Evolutionary conservation across 345 rosid species (phyloP).

Genomic region (Salix koriyanagi): DNA sequence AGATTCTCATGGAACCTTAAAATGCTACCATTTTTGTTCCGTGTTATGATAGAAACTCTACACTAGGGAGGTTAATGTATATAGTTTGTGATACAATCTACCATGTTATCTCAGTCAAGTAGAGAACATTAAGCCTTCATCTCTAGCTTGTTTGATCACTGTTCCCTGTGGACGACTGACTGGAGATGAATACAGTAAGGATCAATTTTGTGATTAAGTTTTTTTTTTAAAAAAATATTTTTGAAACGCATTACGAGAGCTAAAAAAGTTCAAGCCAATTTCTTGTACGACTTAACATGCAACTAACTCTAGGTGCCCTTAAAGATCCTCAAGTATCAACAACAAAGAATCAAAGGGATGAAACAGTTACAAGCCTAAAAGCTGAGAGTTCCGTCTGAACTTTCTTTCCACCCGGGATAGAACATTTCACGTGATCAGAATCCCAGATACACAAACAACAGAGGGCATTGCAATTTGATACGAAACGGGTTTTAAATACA

Average conservation of each 20-base stretch:
- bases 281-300: not conserved
- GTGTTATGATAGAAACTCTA: not conserved
- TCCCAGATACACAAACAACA: not conserved
- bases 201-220: no score
- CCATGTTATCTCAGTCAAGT: not conserved
- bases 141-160: not conserved
- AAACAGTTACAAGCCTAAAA: not conserved
- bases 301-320: not conserved
- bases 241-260: no score
- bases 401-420: not conserved
- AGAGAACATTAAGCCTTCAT: not conserved
- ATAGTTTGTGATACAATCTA: not conserved
- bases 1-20: constrained; percentile 50
- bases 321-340: not conserved
- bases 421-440: not conserved
- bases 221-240: no score
- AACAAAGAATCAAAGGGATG: not conserved
- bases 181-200: not conserved
- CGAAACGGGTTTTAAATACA: not conserved
- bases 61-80: not conserved
- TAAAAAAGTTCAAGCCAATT: not conserved
- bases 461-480: not conserved
- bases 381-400: not conserved
- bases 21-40: not conserved
- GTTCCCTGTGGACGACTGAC: not conserved